Evolutionary conservation across 2,329 filamentous ascomycete genomes (phyloP).

Genomic region (Trichocomaceae sp.): DNA sequence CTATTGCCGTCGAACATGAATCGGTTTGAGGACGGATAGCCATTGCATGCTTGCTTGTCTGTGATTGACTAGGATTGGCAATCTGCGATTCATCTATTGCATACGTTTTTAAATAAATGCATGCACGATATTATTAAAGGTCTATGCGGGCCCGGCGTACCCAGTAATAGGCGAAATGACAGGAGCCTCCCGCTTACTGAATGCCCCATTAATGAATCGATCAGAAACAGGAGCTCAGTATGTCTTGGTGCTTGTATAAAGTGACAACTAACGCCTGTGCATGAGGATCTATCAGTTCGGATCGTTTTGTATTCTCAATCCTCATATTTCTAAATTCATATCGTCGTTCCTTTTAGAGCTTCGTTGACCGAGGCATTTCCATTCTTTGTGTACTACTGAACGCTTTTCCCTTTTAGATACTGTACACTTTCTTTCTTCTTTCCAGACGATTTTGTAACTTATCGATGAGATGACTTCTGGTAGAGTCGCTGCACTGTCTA

Average conservation of each 20-base stretch:
- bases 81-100: not conserved
- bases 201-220: not conserved
- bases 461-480: constrained; percentile 8
- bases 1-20: not conserved
- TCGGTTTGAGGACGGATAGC: too few relatives aligned
- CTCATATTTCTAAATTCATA: not conserved
- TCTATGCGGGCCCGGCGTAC: not conserved
- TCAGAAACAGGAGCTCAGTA: not conserved
- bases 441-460: not conserved
- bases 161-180: constrained; percentile 6
- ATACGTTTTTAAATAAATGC: not conserved
- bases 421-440: not conserved
- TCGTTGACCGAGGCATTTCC: constrained; percentile 4
- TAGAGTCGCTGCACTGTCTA: constrained; percentile 3
- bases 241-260: not conserved
- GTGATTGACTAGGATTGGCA: not conserved
- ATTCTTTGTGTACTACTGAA: too few relatives aligned
- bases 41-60: not conserved
- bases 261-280: not conserved
- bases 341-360: not conserved
- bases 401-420: not conserved
- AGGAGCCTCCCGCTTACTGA: not conserved
- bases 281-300: not conserved
- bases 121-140: not conserved
- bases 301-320: not conserved